A percentile compares a stretch with the other conserved stretches of the same genome.
Evolutionary conservation across 2,329 filamentous ascomycete species (phyloP).

Genomic region (Chrysoporthe puriensis): DNA sequence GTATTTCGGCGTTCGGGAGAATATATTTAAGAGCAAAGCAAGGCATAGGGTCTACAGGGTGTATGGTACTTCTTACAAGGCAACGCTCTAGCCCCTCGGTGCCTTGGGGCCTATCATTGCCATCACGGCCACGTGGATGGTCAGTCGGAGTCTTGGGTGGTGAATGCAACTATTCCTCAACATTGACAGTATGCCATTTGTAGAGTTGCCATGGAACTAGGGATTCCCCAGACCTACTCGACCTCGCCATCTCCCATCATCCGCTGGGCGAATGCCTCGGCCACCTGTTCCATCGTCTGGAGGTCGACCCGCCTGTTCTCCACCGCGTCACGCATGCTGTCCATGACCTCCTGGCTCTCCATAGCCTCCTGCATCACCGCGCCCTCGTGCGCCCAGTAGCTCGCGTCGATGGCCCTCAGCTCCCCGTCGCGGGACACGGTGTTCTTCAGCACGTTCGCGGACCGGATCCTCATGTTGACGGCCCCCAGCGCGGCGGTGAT

Average conservation of each 20-base stretch:
- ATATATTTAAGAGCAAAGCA: slow-evolving; percentile 11
- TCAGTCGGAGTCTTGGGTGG: neutral
- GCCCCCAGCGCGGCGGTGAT: slow-evolving; percentile 60
- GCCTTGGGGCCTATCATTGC: slow-evolving; percentile 2
- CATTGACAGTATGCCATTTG: neutral
- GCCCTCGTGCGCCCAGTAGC: slow-evolving; percentile 83
- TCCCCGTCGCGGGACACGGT: slow-evolving; percentile 74
- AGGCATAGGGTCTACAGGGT: slow-evolving; percentile 10
- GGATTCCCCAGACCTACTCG: neutral
- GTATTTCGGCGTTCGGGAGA: slow-evolving; percentile 10
- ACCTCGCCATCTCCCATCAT: slow-evolving; percentile 15
- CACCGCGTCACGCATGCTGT: slow-evolving; percentile 70
- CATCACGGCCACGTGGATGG: neutral
- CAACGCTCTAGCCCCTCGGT: neutral
- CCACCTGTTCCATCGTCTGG: slow-evolving; percentile 61
- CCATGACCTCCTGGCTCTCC: slow-evolving; percentile 76
- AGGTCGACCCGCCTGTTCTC: slow-evolving; percentile 64
- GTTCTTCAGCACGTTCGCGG: slow-evolving; percentile 78
- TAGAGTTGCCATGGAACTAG: neutral
- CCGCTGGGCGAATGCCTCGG: slow-evolving; percentile 59
- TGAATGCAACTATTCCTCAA: neutral
- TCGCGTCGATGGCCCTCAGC: slow-evolving; percentile 66
- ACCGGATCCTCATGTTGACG: slow-evolving; percentile 69
- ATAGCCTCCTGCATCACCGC: slow-evolving; percentile 73
- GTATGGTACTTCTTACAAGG: slow-evolving; percentile 18